Conservation (phyloP, 1,284 basidiomycete genomes). For the Tilletia horrida region DNA sequence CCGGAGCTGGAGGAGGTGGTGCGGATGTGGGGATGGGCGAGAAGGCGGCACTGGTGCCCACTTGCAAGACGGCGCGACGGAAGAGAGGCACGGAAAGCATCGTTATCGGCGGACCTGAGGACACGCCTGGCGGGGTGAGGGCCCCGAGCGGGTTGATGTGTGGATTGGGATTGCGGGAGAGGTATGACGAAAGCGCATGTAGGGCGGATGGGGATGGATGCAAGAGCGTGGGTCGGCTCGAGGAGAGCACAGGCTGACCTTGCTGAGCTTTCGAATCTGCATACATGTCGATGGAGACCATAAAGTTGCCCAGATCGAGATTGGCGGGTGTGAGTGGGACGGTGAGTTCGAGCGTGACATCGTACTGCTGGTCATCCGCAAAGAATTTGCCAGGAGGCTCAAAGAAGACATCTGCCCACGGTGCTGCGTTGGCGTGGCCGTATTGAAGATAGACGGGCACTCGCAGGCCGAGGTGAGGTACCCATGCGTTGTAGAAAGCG, state of each 20-base stretch:
- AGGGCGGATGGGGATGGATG: slow-evolving; percentile 36
- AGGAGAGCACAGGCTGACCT: slow-evolving; percentile 21
- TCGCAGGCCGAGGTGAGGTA: slow-evolving; percentile 41
- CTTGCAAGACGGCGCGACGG: slow-evolving; percentile 13
- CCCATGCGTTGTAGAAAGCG: slow-evolving; percentile 53
- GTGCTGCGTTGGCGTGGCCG: slow-evolving; percentile 18
- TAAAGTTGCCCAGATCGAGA: slow-evolving; percentile 50
- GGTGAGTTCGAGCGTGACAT: slow-evolving; percentile 48
- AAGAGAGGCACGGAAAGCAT: slow-evolving; percentile 14
- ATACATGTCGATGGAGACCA: slow-evolving; percentile 42
- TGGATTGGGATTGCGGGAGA: slow-evolving; percentile 34
- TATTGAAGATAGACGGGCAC: slow-evolving; percentile 50
- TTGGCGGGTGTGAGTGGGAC: slow-evolving; percentile 47
- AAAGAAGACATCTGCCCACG: slow-evolving; percentile 20
- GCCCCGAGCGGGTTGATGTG: slow-evolving; percentile 1
- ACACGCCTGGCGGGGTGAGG: background rate
- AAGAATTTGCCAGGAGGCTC: slow-evolving; percentile 31
- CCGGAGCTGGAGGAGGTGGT: slow-evolving; percentile 41
- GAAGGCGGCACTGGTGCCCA: background rate
- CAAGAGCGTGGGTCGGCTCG: slow-evolving; percentile 25
- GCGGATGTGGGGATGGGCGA: slow-evolving; percentile 31
- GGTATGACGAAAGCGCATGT: slow-evolving; percentile 29
- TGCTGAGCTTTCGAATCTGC: slow-evolving; percentile 13
- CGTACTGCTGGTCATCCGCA: slow-evolving; percentile 48
- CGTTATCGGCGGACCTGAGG: slow-evolving; percentile 4